Base-by-base conservation (phyloP, 2,329 filamentous ascomycete species). In the Tolypocladium inflatum region DNA sequence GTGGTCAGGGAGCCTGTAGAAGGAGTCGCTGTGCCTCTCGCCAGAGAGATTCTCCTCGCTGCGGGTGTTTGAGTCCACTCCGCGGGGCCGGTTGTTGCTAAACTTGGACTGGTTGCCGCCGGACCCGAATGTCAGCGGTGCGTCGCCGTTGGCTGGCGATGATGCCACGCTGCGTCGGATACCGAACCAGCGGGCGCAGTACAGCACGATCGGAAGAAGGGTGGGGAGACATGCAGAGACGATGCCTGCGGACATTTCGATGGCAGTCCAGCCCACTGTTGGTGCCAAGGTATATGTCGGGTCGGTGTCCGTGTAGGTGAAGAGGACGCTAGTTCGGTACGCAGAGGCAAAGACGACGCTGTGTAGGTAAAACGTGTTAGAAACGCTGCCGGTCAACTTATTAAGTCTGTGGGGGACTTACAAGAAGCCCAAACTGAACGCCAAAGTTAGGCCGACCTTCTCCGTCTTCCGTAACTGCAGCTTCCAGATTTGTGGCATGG, bases 221-320 rank as follows among this genome's bases (percentile, higher is more conserved):
- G 80, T 80, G 0, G 80, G 80, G 0, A 82, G 75, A 61, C 78
- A 81, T 8, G 80, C 80, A 0, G 78, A 80, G 50, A 80, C 71
- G 61, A 83, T 80, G 55, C 78, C 80, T 0, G 75, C 74, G 0
- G 76, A 71, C 66, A 77, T 75, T 63, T 81, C 78, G 60, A 80
- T 75, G 5, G 71, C 71, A 8, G 76, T 77, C 78, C 78, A 81
- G 56, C 73, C 76, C 5, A 76, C 73, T 0, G 76, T 73, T 1
- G 72, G 74, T 0, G 76, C 75, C 10, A 80, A 69, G 0, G 76
- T 77, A 64, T 79, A 80, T n/a, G 72, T 70, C 4, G 75, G 74
- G 56, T 80, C 76, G 10, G 55, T 54, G 42, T 58, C 54, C 17
- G 61, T 62, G 65, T 79, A 79, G 21, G 73, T 71, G 60, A 80